Base-by-base conservation (phyloP, 805 yeast species). In the Yarrowia hollandica region DNA sequence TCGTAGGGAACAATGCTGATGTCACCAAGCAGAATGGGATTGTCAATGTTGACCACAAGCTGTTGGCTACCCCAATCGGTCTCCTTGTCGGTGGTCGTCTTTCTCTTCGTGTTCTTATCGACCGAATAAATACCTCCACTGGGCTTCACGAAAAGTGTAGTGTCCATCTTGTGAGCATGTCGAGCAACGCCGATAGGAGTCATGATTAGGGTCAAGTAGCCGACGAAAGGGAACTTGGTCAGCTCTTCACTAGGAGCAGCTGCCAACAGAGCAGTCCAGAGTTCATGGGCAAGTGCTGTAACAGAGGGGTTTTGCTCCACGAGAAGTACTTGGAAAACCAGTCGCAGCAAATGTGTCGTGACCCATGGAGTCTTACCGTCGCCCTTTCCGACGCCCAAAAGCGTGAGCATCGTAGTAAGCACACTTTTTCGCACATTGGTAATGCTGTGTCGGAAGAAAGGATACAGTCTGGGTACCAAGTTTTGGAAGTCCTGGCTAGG, bases 111-210 rank as follows among this genome's bases (percentile, higher is more conserved):
- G 38, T 26, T 28, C 23, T 60, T 33, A 28, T 58, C 60, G 14
- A 60, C 64, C 11, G 63, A 63, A 59, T 68, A 71, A 1, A 77
- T 69, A 55, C 65, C 77, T 1, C 94, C 95, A 11, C 96, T 86
- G 0, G 97, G 96, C 63, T 88, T 82, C 68, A 92, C 74, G 38
- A 94, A 81, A 54, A 83, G 77, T n/a, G 78, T 74, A 0, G 87
- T 75, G 64, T 88, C 84, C 96, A 94, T 89, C 30, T 83, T 81
- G 71, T 89, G 94, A 65, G 85, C 88, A 69, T 86, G 88, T 63
- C 98, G 83, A 4, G 96, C 87, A 59, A 90, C 83, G 62, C 99
- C 99, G 61, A 94, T 87, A 2, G 99, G 99, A 0, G 98, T 92
- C 85, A 89, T 85, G 42, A 90, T 68, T 41, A 94, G 75, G 14